Evolutionary conservation across 2,329 filamentous ascomycete species (phyloP).

Genomic region (Ustilaginoidea virens): DNA sequence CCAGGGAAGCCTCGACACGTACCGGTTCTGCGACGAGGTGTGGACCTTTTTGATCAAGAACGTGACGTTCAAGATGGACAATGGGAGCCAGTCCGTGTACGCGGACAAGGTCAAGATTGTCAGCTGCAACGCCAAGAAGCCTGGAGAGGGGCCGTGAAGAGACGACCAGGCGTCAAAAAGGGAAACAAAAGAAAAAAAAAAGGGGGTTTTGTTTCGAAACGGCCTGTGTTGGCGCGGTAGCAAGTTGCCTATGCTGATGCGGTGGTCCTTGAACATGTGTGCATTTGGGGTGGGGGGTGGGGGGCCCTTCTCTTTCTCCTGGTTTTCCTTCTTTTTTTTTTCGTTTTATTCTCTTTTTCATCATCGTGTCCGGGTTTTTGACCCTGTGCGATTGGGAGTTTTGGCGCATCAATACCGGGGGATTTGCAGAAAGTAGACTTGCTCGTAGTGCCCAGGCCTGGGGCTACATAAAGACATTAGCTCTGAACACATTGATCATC

Average conservation of each 20-base stretch:
- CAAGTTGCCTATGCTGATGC: too few species aligned
- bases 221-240: too few species aligned
- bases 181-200: conserved; percentile 1
- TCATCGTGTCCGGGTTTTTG: not conserved
- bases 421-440: too few species aligned
- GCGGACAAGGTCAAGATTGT: conserved; percentile 98
- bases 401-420: too few species aligned
- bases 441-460: too few species aligned
- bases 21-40: conserved; percentile 98
- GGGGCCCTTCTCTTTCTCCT: too few species aligned
- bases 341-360: not conserved
- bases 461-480: too few species aligned
- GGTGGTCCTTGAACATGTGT: too few species aligned
- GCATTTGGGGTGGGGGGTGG: not conserved
- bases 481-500: too few species aligned
- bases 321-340: conserved; percentile 1
- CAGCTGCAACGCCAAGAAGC: conserved; percentile 80
- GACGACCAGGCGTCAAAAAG: too few species aligned
- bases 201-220: not conserved
- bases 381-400: too few species aligned
- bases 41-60: conserved; percentile 99
- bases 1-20: conserved; percentile 91
- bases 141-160: conserved; percentile 20
- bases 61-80: conserved; percentile 96
- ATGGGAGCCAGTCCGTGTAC: conserved; percentile 51